These are phyloP conservation scores for Agrostemma githago DNA, from an alignment of 148 eudicot species.

Conservation along the genomic window DNA sequence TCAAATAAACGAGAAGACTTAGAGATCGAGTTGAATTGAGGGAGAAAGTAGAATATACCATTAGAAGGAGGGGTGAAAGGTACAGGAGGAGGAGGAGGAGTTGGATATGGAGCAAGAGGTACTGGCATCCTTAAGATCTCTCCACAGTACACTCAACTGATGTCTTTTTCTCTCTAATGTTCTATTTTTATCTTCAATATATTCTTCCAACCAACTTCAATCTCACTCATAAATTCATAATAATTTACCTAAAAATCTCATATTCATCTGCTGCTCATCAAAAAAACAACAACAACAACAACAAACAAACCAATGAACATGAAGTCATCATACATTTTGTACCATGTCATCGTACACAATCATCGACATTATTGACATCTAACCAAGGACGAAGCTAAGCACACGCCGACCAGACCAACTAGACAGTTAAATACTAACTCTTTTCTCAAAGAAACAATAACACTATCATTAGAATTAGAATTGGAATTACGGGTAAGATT, in stretches of 20 bases:
- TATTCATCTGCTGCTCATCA: slow-evolving; percentile 23
- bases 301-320: background rate
- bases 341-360: background rate
- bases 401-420: no score
- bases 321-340: background rate
- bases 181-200: slow-evolving; percentile 16
- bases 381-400: no score
- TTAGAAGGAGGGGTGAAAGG: slow-evolving; percentile 60
- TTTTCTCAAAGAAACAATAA: no score
- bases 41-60: slow-evolving; percentile 36
- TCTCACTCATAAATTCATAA: slow-evolving; percentile 22
- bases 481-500: no score
- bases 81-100: slow-evolving; percentile 36
- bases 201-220: slow-evolving; percentile 30
- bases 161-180: background rate
- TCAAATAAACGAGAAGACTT: no score
- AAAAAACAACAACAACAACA: background rate
- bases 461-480: no score
- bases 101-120: slow-evolving; percentile 89
- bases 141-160: no score
- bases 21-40: no score
- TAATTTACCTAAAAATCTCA: slow-evolving; percentile 19
- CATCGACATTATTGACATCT: no score
- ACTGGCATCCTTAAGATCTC: slow-evolving; percentile 53
- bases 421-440: no score